These are phyloP conservation scores for Pezicula carpinea DNA, from an alignment of 2,329 filamentous ascomycete species.

Conservation along the genomic window DNA sequence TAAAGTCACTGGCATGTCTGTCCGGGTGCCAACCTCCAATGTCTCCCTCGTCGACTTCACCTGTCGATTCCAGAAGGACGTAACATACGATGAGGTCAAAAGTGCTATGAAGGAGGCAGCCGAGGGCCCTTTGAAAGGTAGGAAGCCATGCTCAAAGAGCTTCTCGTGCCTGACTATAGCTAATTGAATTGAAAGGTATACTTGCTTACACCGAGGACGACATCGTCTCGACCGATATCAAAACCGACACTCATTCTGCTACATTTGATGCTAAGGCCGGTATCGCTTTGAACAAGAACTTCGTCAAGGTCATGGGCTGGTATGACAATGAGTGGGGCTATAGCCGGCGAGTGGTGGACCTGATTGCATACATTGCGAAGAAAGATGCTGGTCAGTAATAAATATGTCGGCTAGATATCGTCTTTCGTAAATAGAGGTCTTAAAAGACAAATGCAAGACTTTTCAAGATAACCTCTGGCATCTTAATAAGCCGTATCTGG, in stretches of 20 bases:
- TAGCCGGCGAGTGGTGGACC: constrained; percentile 89
- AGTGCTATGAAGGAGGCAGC: constrained; percentile 80
- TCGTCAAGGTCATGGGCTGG: constrained; percentile 85
- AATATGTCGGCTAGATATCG: too few relatives aligned
- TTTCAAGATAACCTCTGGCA: too few relatives aligned
- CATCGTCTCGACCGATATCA: constrained; percentile 88
- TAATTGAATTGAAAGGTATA: constrained; percentile 55
- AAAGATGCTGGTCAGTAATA: constrained; percentile 62
- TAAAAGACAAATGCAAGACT: too few relatives aligned
- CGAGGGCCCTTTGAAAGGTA: constrained; percentile 80
- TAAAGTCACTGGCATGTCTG: constrained; percentile 99
- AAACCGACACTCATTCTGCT: constrained; percentile 88
- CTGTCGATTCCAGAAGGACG: constrained; percentile 85
- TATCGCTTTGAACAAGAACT: constrained; percentile 97
- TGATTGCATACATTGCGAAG: constrained; percentile 74
- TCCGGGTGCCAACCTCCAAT: constrained; percentile 98
- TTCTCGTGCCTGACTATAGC: too few relatives aligned
- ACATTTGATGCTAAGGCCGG: constrained; percentile 99
- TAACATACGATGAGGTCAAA: constrained; percentile 91
- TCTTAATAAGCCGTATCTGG: too few relatives aligned
- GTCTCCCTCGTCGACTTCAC: constrained; percentile 99
- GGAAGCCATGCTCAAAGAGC: too few relatives aligned
- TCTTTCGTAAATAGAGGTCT: too few relatives aligned
- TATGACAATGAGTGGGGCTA: constrained; percentile 99
- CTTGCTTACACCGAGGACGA: constrained; percentile 97